Evolutionary conservation across 352 stramenopile genomes (phyloP).

Genomic region (Phytopythium chamaehyphon): DNA sequence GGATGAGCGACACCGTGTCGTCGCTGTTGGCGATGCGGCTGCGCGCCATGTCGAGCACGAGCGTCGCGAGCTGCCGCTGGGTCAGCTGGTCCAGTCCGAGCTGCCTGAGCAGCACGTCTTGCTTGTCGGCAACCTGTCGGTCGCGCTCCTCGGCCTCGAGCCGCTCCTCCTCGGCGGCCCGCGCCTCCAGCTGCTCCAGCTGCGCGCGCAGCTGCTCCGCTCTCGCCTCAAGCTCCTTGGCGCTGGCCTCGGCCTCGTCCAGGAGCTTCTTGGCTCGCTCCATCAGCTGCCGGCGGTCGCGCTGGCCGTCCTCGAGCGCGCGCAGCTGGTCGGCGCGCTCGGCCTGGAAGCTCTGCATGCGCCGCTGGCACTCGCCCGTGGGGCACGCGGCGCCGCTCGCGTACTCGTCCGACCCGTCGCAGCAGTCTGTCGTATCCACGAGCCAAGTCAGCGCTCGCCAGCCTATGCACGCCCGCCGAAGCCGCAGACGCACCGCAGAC

Average conservation of each 20-base stretch:
- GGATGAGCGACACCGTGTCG: constrained; percentile 51
- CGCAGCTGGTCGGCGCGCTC: constrained; percentile 66
- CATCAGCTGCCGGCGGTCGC: constrained; percentile 34
- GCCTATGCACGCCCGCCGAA: too few relatives aligned
- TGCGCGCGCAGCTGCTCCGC: constrained; percentile 24
- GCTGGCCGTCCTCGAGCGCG: constrained; percentile 60
- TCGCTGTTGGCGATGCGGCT: constrained; percentile 37
- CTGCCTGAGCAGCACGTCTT: constrained; percentile 39
- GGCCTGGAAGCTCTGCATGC: constrained; percentile 33
- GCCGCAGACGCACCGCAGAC: constrained; percentile 68
- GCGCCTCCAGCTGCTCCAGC: constrained; percentile 36
- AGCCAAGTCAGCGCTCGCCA: not conserved
- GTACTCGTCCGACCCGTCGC: constrained; percentile 85
- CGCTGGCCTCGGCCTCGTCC: constrained; percentile 26
- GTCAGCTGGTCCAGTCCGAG: constrained; percentile 60
- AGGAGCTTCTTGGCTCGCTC: constrained; percentile 28
- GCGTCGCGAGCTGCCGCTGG: constrained; percentile 46
- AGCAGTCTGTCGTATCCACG: constrained; percentile 52
- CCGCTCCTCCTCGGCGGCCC: constrained; percentile 34
- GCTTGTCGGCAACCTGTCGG: constrained; percentile 30
- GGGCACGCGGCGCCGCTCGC: constrained; percentile 41
- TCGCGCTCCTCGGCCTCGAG: constrained; percentile 50
- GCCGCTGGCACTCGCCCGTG: constrained; percentile 27
- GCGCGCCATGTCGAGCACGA: constrained; percentile 59
- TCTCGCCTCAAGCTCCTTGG: constrained; percentile 18